Base-by-base conservation (phyloP, 805 yeast genomes). In the Candida sakaeoensis region DNA sequence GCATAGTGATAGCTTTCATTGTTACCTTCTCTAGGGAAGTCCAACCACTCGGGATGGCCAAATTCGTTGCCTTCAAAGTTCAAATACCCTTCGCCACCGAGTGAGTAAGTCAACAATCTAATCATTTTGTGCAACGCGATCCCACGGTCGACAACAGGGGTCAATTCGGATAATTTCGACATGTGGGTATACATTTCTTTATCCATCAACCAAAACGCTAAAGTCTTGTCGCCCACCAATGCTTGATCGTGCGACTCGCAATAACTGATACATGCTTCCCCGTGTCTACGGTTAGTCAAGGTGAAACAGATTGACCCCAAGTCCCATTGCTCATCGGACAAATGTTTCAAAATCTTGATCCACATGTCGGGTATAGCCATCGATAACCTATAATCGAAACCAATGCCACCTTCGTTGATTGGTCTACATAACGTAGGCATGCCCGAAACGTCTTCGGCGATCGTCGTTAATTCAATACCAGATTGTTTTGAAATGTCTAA, bases 341-440 rank as follows among this genome's bases (percentile, higher is more conserved):
- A 65, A 57, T 90, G 97, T 58, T 93, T 91, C 51, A 91, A 65
- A 35, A 89, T 62, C 61, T 93, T 93, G 66, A 91, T 91, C 99
- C 99, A 91, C 98, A 91, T 91, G 61, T 91, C 99, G 3, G 99
- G 99, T 44, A 91, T 72, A 1, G 98, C 97, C 99, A 91, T 91
- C 2, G 95, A 93, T 39, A 91, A 71, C 47, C 98, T 73, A 61
- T 91, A 91, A 58, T 90, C 93, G 54, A 91, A 91, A 0, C 97
- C 99, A 45, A 85, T 81, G 42, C 99, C 99, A 36, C 98, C 98
- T 17, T 68, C 57, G 0, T 50, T 38, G 37, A 86, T 72, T 5
- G 93, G 81, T 41, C 85, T 61, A 61, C 98, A 91, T 41, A 93
- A 66, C 1, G 97, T 89, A 24, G 99, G 99, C 83, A 91, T 91